Evolutionary conservation across 306 rosid species (phyloP), one percentile per base, ranked within the genome.

Genomic region (Acacia melanoxylon): DNA sequence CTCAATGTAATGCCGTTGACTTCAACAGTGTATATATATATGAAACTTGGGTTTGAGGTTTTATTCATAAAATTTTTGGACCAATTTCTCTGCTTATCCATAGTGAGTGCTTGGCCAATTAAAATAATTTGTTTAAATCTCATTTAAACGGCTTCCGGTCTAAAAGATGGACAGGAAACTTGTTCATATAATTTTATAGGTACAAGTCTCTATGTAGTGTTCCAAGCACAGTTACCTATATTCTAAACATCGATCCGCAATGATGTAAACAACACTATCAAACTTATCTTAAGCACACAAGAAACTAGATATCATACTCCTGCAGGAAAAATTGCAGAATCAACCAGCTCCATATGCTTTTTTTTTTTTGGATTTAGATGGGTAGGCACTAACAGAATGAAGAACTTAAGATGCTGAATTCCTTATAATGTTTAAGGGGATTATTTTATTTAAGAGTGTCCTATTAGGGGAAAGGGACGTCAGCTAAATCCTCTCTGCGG

Each of bases 401-500:
- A 48, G 17, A 10, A 19, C 4, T 4, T 14, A 37, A 37, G 8
- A 37, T 37, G 41, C 41, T 5, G 41, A 37, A 37, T 35, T 35
- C 40, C 7, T 35, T 35, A 35, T 5, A 35, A 35, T 35, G 40
- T 35, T 35, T 35, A 17, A 17, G 4, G 11, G 4, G 5, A 22
- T 9, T 54, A 15, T 51, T 82, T 1, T 0, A 33, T 17, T 35
- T 31, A 33, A 44, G 71, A 66, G 24, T 66, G 4, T 41, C 82
- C 45, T 87, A 90, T 20, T 80, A 35, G 1, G 97, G 97, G 0
- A 82, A 71, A 46, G 91, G 87, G 12, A 89, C 76, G 73, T 86
- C 89, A 8, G 88, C 92, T 79, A 92, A 88, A 70, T 94, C 97
- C 82, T 92, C 91, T 86, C 92, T 89, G 33, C 78, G 88, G 8